phyloP scores from a whole-genome alignment of 257 asterid genomes.

The Penstemon barbatus region DNA sequence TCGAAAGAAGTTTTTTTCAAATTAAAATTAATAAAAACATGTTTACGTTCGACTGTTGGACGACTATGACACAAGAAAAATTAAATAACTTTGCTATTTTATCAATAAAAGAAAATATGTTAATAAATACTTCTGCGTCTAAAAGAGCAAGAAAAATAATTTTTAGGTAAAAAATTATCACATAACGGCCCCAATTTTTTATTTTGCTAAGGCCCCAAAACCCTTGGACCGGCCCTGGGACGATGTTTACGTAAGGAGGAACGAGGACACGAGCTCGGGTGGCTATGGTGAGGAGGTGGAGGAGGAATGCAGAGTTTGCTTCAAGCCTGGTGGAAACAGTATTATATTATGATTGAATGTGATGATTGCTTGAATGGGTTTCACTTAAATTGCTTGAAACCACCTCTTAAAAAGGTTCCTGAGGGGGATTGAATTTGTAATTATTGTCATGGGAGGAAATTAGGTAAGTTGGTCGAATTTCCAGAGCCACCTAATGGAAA shows the following conservation, averaged over 20 bases:
- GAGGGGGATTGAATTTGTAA: constrained; percentile 88
- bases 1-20: too few relatives aligned
- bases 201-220: too few relatives aligned
- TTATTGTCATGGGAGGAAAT: constrained; percentile 61
- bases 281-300: constrained; percentile 53
- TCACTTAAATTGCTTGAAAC: constrained; percentile 74
- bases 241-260: constrained; percentile 82
- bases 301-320: constrained; percentile 77
- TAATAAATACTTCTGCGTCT: too few relatives aligned
- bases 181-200: too few relatives aligned
- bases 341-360: constrained; percentile 87
- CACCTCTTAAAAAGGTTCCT: constrained; percentile 75
- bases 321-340: constrained; percentile 61
- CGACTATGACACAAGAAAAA: too few relatives aligned
- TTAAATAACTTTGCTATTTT: too few relatives aligned
- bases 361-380: constrained; percentile 95
- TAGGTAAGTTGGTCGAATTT: constrained; percentile 46
- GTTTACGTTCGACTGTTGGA: too few relatives aligned
- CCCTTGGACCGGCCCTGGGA: too few relatives aligned
- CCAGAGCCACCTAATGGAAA: constrained; percentile 68
- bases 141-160: too few relatives aligned
- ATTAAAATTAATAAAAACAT: too few relatives aligned
- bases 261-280: constrained; percentile 64
- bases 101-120: too few relatives aligned
- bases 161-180: too few relatives aligned